Base-by-base conservation (phyloP, 495 filamentous ascomycete species). In the Aspergillus baeticus region DNA sequence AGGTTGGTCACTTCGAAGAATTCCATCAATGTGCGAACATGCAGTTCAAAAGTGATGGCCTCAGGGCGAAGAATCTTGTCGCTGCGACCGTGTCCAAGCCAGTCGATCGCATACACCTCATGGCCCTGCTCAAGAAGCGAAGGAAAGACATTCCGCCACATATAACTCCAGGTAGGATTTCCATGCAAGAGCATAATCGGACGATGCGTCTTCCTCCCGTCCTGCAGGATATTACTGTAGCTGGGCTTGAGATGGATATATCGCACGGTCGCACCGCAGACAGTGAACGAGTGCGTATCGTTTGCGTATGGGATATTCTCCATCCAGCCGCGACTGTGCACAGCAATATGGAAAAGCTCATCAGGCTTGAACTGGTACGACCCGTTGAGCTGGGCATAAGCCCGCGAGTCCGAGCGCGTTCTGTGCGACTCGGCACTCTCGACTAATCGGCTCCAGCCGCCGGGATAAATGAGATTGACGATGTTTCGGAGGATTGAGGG, bases 141-240 rank as follows among this genome's bases (percentile, higher is more conserved):
- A 2, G 47, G 34, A 7, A 50, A 38, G 11, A 50, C 47, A 38
- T 50, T 50, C 21, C 47, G 20, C 47, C 47, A 50, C 20, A 38
- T 26, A 20, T 38, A 50, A 17, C 47, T 50, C 47, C 47, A 50
- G 13, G 18, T 34, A 33, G 13, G 20, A 26, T 50, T 50, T 10
- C 47, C 47, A 26, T 50, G 47, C 5, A 50, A 13, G 10, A 50
- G 23, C 10, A 50, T 33, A 15, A 50, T 14, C 3, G 34, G 47
- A 6, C 26, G 13, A 23, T 49, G 46, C 2, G 20, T 35, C 20
- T 20, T 38, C 10, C 17, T 22, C 4, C 34, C 34, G 10, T 38
- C 34, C 34, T 50, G 47, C 10, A 38, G 18, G 13, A 38, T 26
- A 10, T 14, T 6, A 7, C 29, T 21, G 14, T 38, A 38, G 8